A percentile compares a stretch with the other conserved stretches of the same genome.
phyloP scores from a whole-genome alignment of 768 basidiomycete species.

The Podaxis rugospora region DNA sequence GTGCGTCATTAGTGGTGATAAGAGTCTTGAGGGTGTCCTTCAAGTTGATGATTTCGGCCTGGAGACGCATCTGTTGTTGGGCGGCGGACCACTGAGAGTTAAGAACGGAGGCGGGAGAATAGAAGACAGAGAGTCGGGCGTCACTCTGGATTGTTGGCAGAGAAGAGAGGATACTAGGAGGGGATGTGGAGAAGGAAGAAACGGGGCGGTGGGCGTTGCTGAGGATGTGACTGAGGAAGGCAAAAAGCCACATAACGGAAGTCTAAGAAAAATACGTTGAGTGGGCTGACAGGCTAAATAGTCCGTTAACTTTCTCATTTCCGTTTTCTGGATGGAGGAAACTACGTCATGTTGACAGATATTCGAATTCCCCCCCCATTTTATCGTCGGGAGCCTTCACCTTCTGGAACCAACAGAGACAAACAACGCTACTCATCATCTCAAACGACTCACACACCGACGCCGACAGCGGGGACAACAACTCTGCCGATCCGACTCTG shows the following conservation, averaged over 20 bases:
- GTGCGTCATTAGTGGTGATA: not conserved
- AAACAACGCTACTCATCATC: slow-evolving; percentile 15
- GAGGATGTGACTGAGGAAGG: not conserved
- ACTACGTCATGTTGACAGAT: too few species aligned
- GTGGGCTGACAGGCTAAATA: not conserved
- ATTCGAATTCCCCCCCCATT: not conserved
- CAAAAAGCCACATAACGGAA: not conserved
- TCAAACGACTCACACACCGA: slow-evolving; percentile 11
- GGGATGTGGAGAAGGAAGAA: not conserved
- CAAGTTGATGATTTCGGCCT: slow-evolving; percentile 1
- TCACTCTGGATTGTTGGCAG: not conserved
- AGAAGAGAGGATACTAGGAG: not conserved
- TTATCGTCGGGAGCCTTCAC: not conserved
- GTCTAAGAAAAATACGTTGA: not conserved
- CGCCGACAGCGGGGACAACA: slow-evolving; percentile 9
- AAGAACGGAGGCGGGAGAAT: not conserved
- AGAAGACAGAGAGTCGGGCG: slow-evolving; percentile 1
- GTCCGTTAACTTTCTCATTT: not conserved
- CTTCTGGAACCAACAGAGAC: slow-evolving; percentile 6
- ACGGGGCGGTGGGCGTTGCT: not conserved
- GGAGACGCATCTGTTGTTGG: not conserved
- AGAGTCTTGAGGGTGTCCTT: not conserved
- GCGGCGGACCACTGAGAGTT: slow-evolving; percentile 2
- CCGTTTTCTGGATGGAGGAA: too few species aligned
- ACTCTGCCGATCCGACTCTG: not conserved